Evolutionary conservation across 768 basidiomycete genomes (phyloP), one percentile per base, ranked within the genome.

Genomic region (Scleroderma citrinum): DNA sequence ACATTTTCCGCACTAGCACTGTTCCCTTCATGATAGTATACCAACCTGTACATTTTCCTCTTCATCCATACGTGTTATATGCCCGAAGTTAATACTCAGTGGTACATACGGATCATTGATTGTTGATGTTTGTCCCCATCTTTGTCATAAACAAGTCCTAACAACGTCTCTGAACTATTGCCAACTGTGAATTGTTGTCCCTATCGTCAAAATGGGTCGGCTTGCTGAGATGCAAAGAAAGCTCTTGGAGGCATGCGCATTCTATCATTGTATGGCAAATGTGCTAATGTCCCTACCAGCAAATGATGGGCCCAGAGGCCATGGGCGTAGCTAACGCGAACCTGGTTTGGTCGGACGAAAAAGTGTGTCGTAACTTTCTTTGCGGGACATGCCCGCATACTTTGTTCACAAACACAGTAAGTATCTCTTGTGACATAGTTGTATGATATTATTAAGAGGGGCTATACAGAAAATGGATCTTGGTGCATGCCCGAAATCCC

Each of bases 241-340:
- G 86, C 88, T 97, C 69, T 66, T 81, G 45, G 75, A 80, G 71
- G 80, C 76, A 56, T n/a, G 69, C 74, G 49, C 76, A 74, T 73
- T 68, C 76, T 16, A 34, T 44, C 17, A 2, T 40, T 42, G 48
- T 47, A 8, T 37, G 49, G 17, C 23, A 8, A 38, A 31, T 23
- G 20, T 44, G 14, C 36, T 58, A 55, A 29, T 30, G 16, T 19
- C 19, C 11, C 39, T 51, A 52, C 45, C 54, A 96, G 94, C 94
- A 96, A 94, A 96, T 95, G 92, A 97, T 97, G 94, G 95, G 92
- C n/a, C 89, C 95, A 40, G 95, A 99, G 72, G 93, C 96, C 17
- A 95, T 99, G 92, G 96, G 96, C 59, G 85, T 93, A 38, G 83
- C 89, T 39, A 92, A 90, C 58, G 85, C 87, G 56, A 94, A 97